Percentiles rank a stretch among this genome's conserved stretches.
phyloP scores from a whole-genome alignment of 2,329 filamentous ascomycete species.

The Microdochium paspali region DNA sequence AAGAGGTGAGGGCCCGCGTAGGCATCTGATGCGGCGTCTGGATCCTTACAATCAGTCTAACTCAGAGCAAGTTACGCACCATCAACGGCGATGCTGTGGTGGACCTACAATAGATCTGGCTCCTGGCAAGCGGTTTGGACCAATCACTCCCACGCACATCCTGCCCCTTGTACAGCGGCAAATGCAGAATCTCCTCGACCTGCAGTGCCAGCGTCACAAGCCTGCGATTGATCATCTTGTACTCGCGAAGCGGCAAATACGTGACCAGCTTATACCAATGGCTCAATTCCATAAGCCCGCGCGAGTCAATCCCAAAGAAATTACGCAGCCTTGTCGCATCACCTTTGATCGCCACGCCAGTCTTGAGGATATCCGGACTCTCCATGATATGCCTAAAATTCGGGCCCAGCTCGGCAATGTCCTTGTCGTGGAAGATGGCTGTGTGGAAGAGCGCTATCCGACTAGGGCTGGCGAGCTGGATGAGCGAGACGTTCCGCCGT shows the following conservation, averaged over 20 bases:
- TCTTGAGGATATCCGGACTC: constrained; percentile 58
- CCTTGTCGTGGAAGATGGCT: constrained; percentile 45
- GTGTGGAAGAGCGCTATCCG: constrained; percentile 77
- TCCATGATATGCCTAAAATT: constrained; percentile 65
- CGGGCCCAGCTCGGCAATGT: constrained; percentile 42
- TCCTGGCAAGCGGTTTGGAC: constrained; percentile 48
- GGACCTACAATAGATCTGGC: constrained; percentile 62
- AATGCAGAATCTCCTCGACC: constrained; percentile 58
- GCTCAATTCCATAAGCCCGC: constrained; percentile 70
- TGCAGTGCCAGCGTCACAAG: constrained; percentile 59
- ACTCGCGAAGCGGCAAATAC: constrained; percentile 42
- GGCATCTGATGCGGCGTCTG: constrained; percentile 73
- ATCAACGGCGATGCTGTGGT: background rate
- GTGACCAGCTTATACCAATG: constrained; percentile 74
- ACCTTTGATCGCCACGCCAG: constrained; percentile 65
- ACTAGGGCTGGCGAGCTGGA: constrained; percentile 72
- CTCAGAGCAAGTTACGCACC: constrained; percentile 3
- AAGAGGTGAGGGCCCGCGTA: constrained; percentile 73
- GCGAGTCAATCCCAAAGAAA: constrained; percentile 54
- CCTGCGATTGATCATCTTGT: constrained; percentile 52
- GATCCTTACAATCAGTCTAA: constrained; percentile 14
- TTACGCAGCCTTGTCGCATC: constrained; percentile 61
- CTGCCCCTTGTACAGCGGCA: constrained; percentile 67
- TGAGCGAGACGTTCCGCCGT: constrained; percentile 66
- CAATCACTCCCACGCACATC: constrained; percentile 68